Conservation (phyloP, 768 basidiomycete species). For the Rhizopogon salebrosus region DNA sequence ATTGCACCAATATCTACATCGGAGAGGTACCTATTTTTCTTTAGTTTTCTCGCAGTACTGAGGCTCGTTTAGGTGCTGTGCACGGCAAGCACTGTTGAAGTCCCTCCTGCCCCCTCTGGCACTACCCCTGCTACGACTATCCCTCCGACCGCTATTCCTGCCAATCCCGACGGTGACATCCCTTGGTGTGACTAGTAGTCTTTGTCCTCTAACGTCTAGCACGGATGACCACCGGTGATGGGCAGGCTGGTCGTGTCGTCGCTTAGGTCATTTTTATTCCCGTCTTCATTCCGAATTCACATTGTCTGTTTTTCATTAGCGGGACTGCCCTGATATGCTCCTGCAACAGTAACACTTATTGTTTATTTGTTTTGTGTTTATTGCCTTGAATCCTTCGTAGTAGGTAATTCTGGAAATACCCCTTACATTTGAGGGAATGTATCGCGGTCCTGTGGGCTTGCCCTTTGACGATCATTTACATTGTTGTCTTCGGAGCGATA, state of each 20-base stretch:
- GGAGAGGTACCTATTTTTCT: slow-evolving; percentile 52
- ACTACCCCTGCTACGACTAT: slow-evolving; percentile 19
- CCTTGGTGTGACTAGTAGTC: slow-evolving; percentile 46
- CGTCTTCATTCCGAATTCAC: neutral
- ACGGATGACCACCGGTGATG: slow-evolving; percentile 9
- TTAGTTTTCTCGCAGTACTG: neutral
- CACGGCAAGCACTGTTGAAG: slow-evolving; percentile 31
- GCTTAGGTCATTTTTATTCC: neutral
- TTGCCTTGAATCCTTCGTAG: slow-evolving; percentile 12
- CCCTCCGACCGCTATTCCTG: slow-evolving; percentile 28
- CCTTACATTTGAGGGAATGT: slow-evolving; percentile 17
- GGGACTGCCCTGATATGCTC: slow-evolving; percentile 22
- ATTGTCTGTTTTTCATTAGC: slow-evolving; percentile 1
- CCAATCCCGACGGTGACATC: slow-evolving; percentile 33
- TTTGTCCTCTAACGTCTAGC: neutral
- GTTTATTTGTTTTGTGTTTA: slow-evolving; percentile 3
- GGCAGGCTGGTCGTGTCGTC: slow-evolving; percentile 25
- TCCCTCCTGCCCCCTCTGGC: slow-evolving; percentile 39
- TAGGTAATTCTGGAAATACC: slow-evolving; percentile 22
- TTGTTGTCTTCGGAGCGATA: neutral
- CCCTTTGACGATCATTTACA: neutral
- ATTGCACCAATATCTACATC: slow-evolving; percentile 64
- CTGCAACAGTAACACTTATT: slow-evolving; percentile 1
- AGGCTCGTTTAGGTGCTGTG: slow-evolving; percentile 46
- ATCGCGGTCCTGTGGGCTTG: slow-evolving; percentile 13